Conservation (phyloP, 495 filamentous ascomycete genomes). For the Clavariopsis aquatica region DNA sequence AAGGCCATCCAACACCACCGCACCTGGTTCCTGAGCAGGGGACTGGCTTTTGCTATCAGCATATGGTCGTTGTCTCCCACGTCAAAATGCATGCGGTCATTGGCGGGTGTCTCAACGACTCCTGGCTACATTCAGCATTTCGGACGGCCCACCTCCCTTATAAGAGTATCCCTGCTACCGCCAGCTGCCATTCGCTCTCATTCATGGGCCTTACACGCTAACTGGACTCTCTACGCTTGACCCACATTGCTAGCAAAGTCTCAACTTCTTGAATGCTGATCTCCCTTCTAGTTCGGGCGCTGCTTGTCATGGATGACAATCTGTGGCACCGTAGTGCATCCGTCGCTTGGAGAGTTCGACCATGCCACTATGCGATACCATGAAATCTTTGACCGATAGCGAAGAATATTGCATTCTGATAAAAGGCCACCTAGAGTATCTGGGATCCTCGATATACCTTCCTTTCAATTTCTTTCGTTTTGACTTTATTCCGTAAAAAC, state of each 20-base stretch:
- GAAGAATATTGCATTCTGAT: not conserved
- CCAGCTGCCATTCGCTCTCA: not conserved
- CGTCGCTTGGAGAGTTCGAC: conserved; percentile 12
- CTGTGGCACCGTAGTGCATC: not conserved
- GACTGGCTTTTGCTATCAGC: conserved; percentile 12
- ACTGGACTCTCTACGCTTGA: conserved; percentile 1
- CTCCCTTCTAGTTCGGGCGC: not conserved
- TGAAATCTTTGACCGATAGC: conserved; percentile 18
- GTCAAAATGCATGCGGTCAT: not conserved
- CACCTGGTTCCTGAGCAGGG: not conserved
- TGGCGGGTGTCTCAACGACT: conserved; percentile 7
- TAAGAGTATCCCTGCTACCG: not conserved
- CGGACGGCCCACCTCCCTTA: not conserved
- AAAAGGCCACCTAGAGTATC: conserved; percentile 4
- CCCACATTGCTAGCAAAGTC: not conserved
- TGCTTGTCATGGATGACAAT: not conserved
- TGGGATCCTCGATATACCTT: not conserved
- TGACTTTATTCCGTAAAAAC: conserved; percentile 1
- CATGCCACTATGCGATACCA: conserved; percentile 15
- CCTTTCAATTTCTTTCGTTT: not conserved
- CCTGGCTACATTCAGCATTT: conserved; percentile 8
- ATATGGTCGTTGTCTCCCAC: not conserved
- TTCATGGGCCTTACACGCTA: not conserved
- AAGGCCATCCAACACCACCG: conserved; percentile 6
- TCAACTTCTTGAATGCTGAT: not conserved